Base-by-base conservation (phyloP, 768 basidiomycete genomes). In the Xerocomellus amylosporus region DNA sequence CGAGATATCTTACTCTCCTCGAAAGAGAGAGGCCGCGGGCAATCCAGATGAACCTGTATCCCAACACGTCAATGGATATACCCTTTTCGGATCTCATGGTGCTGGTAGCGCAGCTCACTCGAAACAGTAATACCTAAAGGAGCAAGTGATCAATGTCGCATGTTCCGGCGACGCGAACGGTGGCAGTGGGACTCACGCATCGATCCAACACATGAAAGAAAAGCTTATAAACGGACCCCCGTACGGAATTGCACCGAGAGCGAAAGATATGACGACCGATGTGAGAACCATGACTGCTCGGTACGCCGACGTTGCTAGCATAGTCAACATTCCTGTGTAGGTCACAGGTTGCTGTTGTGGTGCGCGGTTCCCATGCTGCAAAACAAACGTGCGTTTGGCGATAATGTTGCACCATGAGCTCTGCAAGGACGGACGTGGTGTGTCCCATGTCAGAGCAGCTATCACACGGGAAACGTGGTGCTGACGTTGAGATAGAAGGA, bases 401-500 rank as follows among this genome's bases (percentile, higher is more conserved):
- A 93, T 85, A 30, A 82, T 73, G 45, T 78, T 80, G 62, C 86
- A 89, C 89, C 90, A 93, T 5, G 83, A 79, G 59, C 80, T 84
- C 91, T 93, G 68, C 43, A 31, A 34, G 28, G 46, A 41, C 33
- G 24, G 38, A 43, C 39, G 37, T 33, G 49, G 40, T 19, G 36
- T 24, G 24, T 2, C 24, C 24, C 36, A 43, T 36, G 61, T 67
- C 49, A 49, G 55, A 56, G 51, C n/a, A 52, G 55, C 47, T 30
- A 42, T 59, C 46, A 48, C 39, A 53, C 37, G 40, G n/a, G 41
- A 44, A 47, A 56, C 46, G 37, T 37, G 45, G 49, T 26, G 75
- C 86, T 65, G 61, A 91, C 93, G 60, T 93, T 94, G 42, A 93
- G 76, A 71, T 93, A 93, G 52, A 93, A 79, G 12, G 91, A 90